Evolutionary conservation across 1,139 yeast species (phyloP).

Genomic region (Arxiozyma slooffiae): DNA sequence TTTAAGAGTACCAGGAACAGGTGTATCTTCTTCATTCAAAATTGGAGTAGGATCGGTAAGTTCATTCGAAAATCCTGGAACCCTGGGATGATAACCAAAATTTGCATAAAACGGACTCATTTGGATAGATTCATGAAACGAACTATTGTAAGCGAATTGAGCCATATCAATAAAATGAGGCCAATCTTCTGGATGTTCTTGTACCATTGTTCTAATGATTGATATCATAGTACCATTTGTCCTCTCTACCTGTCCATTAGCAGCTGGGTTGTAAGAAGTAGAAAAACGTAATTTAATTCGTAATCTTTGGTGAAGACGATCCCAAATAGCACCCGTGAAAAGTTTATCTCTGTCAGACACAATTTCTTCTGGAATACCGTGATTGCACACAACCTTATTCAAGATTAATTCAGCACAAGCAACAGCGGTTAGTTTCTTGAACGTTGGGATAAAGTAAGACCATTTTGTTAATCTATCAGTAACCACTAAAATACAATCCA

Average conservation of each 20-base stretch:
- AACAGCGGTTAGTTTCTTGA: too few relatives aligned
- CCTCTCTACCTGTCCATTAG: constrained; percentile 2
- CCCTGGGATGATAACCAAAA: constrained; percentile 1
- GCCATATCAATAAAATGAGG: neutral
- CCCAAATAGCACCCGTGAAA: neutral
- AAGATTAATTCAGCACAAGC: neutral
- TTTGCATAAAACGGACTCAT: constrained; percentile 4
- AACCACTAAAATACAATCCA: neutral
- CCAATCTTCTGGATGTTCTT: neutral
- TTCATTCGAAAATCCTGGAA: constrained; percentile 3
- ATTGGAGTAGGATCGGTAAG: neutral
- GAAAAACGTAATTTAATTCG: neutral
- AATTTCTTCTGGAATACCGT: constrained; percentile 1
- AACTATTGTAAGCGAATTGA: constrained; percentile 2
- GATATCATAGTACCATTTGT: constrained; percentile 1
- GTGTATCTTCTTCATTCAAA: too few relatives aligned
- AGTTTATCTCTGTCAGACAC: neutral
- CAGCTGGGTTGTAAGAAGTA: constrained; percentile 1
- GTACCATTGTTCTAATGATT: neutral
- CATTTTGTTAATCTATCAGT: too few relatives aligned
- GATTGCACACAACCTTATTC: neutral
- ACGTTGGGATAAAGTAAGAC: too few relatives aligned
- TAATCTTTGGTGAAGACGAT: neutral
- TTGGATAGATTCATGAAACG: constrained; percentile 3
- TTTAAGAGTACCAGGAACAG: too few relatives aligned